Evolutionary conservation across 352 stramenopile species (phyloP), one percentile per base, ranked within the genome.

Genomic region (Phytopythium aichiense): DNA sequence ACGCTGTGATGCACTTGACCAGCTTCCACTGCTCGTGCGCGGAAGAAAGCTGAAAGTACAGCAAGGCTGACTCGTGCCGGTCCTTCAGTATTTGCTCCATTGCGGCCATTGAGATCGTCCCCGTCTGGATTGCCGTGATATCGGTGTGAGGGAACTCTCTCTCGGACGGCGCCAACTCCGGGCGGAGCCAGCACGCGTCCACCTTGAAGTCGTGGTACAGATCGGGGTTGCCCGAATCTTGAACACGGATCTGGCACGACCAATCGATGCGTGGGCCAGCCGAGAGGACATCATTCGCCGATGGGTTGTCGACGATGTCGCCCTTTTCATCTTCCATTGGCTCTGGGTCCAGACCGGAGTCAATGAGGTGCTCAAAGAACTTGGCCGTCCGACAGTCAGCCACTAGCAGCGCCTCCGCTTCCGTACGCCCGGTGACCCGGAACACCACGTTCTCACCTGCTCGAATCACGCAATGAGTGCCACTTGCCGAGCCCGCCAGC

Each of bases 281-380:
- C 49, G 15, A 13, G 46, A 33, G 40, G 8, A 33, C 50, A 25
- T 25, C 33, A 37, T 52, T 46, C 13, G 63, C 43, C 43, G 64
- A 60, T 15, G 50, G 56, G 18, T 77, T 63, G 16, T 82, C 59
- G n/a, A 68, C 48, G 43, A 84, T 77, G 30, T 74, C 80, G n/a
- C 59, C 33, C 50, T 84, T 72, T 9, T 66, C 64, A 20, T 59
- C 64, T 9, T 82, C 66, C 16, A 73, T 43, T 15, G 73, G 68
- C 30, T 82, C 83, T 4, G 78, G 71, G 54, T 86, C 71, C 38
- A 91, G 68, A 5, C 76, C 81, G 45, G 68, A 77, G 61, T 93
- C 80, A 46, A 93, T 91, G 49, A 93, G 64, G 63, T 91, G 76
- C 51, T 78, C 63, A 7, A 91, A 64, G 67, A 89, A 93, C n/a